Percentiles rank a stretch among this genome's conserved stretches.
Evolutionary conservation across 106 monocot genomes (phyloP).

Genomic region (Acorus calamus): DNA sequence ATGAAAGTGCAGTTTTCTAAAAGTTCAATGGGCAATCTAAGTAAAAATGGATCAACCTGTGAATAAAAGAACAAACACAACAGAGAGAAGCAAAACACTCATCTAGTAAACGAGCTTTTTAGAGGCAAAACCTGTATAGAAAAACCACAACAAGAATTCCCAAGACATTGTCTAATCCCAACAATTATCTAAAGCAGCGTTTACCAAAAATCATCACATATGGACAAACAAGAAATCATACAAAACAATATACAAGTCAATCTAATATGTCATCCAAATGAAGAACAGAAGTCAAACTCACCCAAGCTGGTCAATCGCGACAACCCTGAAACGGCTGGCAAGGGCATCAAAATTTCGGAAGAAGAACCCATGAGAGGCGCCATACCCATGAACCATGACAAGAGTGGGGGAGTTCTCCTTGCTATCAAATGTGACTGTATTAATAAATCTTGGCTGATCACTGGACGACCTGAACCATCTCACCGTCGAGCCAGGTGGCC

Average conservation of each 20-base stretch:
- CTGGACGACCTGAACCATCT: conserved; percentile 90
- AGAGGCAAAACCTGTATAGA: too few relatives aligned
- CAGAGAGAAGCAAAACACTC: too few relatives aligned
- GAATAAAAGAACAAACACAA: too few relatives aligned
- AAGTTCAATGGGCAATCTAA: too few relatives aligned
- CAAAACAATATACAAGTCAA: neutral
- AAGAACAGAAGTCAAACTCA: conserved; percentile 13
- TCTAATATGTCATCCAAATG: neutral
- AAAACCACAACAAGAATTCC: too few relatives aligned
- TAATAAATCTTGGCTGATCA: conserved; percentile 77
- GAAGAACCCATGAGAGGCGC: conserved; percentile 95
- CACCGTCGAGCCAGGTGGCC: conserved; percentile 76
- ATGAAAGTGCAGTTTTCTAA: too few relatives aligned
- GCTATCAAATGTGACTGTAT: conserved; percentile 87
- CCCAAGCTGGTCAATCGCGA: conserved; percentile 95
- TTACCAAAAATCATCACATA: too few relatives aligned
- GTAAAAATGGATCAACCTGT: too few relatives aligned
- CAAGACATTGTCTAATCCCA: too few relatives aligned
- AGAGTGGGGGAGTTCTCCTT: conserved; percentile 58
- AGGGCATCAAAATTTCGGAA: conserved; percentile 92
- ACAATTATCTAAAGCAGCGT: too few relatives aligned
- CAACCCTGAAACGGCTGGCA: conserved; percentile 58
- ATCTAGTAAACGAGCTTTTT: too few relatives aligned
- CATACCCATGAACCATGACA: conserved; percentile 96
- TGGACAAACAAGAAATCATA: too few relatives aligned